Conservation (phyloP, 306 rosid genomes). For the Ziziphus jujuba region DNA sequence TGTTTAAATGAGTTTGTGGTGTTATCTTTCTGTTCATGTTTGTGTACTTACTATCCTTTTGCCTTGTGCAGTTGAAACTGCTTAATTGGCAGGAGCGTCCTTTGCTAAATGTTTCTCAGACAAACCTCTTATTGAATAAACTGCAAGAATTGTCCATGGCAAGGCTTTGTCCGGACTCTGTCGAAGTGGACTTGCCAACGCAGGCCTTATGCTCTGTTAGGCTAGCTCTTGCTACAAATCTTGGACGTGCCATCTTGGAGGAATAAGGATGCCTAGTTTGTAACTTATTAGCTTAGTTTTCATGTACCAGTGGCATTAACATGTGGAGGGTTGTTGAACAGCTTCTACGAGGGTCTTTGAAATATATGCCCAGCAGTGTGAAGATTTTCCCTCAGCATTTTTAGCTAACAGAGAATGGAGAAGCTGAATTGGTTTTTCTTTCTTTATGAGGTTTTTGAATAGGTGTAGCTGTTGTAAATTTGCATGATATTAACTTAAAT, state of each 20-base stretch:
- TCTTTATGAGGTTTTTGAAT: neutral
- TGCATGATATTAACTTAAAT: neutral
- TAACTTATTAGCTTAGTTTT: neutral
- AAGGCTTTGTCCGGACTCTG: constrained; percentile 59
- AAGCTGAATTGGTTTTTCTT: neutral
- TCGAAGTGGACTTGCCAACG: constrained; percentile 54
- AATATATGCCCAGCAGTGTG: neutral
- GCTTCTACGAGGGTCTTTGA: neutral
- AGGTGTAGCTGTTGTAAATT: constrained; percentile 7
- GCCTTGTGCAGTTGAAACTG: constrained; percentile 66
- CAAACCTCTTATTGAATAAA: constrained; percentile 75
- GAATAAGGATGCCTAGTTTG: constrained; percentile 31
- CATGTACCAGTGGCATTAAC: neutral
- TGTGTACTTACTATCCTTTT: neutral
- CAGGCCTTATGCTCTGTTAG: constrained; percentile 68
- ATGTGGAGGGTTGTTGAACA: neutral
- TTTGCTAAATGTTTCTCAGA: constrained; percentile 66
- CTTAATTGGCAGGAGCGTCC: constrained; percentile 77
- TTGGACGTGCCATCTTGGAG: constrained; percentile 81
- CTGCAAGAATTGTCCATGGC: constrained; percentile 82
- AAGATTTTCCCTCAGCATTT: neutral
- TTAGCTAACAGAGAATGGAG: neutral
- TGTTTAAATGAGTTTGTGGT: no score
- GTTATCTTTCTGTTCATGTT: neutral
- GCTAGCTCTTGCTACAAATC: constrained; percentile 81